Percentiles rank a stretch among this genome's conserved stretches.
Conservation (phyloP, 176 grass and related monocot species). For the Aegilops umbellulata region DNA sequence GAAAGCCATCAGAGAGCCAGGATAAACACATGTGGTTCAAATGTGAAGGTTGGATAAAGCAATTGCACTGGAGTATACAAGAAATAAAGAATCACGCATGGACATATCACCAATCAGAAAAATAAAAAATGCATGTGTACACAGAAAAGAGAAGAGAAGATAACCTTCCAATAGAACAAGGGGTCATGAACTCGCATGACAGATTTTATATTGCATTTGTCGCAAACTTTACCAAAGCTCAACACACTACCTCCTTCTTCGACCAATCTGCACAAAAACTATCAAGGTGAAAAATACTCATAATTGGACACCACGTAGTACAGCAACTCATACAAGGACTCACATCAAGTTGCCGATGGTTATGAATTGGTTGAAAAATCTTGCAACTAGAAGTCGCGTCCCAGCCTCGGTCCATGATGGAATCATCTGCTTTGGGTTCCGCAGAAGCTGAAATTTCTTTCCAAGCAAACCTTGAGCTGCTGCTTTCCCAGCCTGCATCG, state of each 20-base stretch:
- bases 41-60: not conserved
- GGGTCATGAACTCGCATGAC: conserved; percentile 49
- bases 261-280: conserved; percentile 26
- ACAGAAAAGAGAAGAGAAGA: not conserved
- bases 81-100: too few species aligned
- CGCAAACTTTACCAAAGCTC: conserved; percentile 34
- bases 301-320: too few species aligned
- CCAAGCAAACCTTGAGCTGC: conserved; percentile 54
- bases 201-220: conserved; percentile 37
- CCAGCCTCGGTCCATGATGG: conserved; percentile 62
- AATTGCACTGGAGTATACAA: too few species aligned
- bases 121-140: not conserved
- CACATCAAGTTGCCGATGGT: conserved; percentile 66
- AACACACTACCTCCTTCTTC: conserved; percentile 62
- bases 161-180: conserved; percentile 66
- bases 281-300: not conserved
- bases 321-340: conserved; percentile 6
- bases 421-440: conserved; percentile 71
- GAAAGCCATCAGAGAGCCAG: not conserved
- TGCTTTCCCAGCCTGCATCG: conserved; percentile 43
- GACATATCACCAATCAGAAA: too few species aligned
- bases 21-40: not conserved
- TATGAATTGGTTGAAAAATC: conserved; percentile 65
- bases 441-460: conserved; percentile 24
- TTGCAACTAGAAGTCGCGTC: conserved; percentile 61